A percentile compares a stretch with the other conserved stretches of the same genome.
These are phyloP conservation scores for Boletus eberwhitei DNA, from an alignment of 768 basidiomycete genomes.

Conservation along the genomic window DNA sequence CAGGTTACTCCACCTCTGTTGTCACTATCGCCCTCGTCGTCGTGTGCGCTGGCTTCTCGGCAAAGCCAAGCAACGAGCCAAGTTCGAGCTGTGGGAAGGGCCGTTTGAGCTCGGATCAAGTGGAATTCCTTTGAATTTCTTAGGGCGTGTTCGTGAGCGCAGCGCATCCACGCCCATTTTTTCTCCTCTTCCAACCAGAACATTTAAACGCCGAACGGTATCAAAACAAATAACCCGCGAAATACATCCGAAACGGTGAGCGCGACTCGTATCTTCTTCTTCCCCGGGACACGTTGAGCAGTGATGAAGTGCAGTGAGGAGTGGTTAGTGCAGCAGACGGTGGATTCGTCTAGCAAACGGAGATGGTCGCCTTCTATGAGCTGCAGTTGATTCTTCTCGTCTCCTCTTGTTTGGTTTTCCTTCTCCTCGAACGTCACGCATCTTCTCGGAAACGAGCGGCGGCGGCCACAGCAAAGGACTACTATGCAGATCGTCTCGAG, in stretches of 20 bases:
- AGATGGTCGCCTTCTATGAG: conserved; percentile 39
- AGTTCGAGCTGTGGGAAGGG: conserved; percentile 10
- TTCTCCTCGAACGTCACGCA: conserved; percentile 34
- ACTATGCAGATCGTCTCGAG: conserved; percentile 28
- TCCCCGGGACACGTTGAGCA: neutral
- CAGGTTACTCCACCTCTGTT: conserved; percentile 6
- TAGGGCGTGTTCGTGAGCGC: neutral
- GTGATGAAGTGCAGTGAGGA: neutral
- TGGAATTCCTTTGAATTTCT: neutral
- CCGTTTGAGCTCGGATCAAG: neutral
- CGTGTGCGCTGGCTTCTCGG: neutral
- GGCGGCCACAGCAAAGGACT: conserved; percentile 22
- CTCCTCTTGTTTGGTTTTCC: conserved; percentile 32
- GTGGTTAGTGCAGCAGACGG: neutral
- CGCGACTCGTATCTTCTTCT: neutral
- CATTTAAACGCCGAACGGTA: neutral
- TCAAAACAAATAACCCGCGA: neutral
- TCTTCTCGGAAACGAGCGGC: conserved; percentile 24
- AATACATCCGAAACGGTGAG: conserved; percentile 11
- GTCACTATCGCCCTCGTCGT: conserved; percentile 6
- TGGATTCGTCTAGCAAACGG: neutral
- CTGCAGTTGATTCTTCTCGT: conserved; percentile 37
- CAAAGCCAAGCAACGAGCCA: neutral
- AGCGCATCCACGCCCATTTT: neutral
- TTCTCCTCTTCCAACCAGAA: neutral